Evolutionary conservation across 2,329 filamentous ascomycete genomes (phyloP).

Genomic region (Penicillium sp.): DNA sequence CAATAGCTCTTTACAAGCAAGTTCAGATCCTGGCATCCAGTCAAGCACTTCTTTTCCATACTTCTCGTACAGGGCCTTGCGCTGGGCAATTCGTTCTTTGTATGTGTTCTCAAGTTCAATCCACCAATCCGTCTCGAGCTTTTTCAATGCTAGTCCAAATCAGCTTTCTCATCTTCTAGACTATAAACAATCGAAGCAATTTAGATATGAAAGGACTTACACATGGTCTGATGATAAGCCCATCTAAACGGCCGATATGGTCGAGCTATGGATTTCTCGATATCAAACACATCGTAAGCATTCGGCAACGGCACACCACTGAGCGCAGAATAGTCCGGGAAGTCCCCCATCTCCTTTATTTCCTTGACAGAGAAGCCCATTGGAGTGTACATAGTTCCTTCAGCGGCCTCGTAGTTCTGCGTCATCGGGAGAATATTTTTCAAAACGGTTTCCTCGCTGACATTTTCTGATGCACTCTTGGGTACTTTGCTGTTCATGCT

Average conservation of each 20-base stretch:
- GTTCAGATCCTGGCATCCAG: slow-evolving; percentile 67
- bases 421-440: slow-evolving; percentile 39
- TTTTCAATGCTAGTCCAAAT: slow-evolving; percentile 60
- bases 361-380: slow-evolving; percentile 69
- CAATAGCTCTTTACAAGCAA: slow-evolving; percentile 82
- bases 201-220: slow-evolving; percentile 49
- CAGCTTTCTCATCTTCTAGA: neutral
- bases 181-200: neutral
- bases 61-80: slow-evolving; percentile 60
- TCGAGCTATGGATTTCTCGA: slow-evolving; percentile 63
- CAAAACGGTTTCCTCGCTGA: slow-evolving; percentile 30
- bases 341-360: slow-evolving; percentile 66
- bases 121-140: slow-evolving; percentile 81
- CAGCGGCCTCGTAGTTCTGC: slow-evolving; percentile 34
- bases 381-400: slow-evolving; percentile 51
- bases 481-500: slow-evolving; percentile 23
- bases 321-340: slow-evolving; percentile 72
- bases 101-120: slow-evolving; percentile 81
- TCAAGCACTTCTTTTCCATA: slow-evolving; percentile 64
- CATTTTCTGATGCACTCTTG: slow-evolving; percentile 15
- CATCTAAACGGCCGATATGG: slow-evolving; percentile 80
- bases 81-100: slow-evolving; percentile 61
- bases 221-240: slow-evolving; percentile 88
- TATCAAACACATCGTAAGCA: slow-evolving; percentile 62
- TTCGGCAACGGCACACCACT: slow-evolving; percentile 69